These are phyloP conservation scores for Iberis pinnata DNA, from an alignment of 345 rosid species.

Conservation along the genomic window DNA sequence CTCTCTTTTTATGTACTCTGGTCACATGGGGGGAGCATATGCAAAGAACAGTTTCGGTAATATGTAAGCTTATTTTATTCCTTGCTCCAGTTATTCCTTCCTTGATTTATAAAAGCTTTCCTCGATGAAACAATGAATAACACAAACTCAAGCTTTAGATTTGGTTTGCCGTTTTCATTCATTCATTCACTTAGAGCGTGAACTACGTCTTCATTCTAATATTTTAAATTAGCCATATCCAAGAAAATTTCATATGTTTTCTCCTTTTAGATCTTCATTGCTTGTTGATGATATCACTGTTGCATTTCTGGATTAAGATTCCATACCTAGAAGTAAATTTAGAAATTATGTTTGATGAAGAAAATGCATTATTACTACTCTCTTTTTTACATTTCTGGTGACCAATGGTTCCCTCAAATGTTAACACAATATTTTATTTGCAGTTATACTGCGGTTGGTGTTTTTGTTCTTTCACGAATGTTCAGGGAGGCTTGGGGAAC, in stretches of 20 bases:
- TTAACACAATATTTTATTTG: slow-evolving; percentile 11
- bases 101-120: background rate
- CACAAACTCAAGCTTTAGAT: no score
- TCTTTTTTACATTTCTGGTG: background rate
- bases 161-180: no score
- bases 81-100: background rate
- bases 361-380: background rate
- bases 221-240: no score
- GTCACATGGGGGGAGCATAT: slow-evolving; percentile 88
- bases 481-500: slow-evolving; percentile 88
- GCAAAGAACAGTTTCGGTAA: slow-evolving; percentile 98
- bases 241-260: no score
- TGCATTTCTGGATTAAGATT: no score
- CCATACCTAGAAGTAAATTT: no score
- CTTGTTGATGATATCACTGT: no score
- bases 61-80: slow-evolving; percentile 45
- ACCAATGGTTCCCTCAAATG: slow-evolving; percentile 1
- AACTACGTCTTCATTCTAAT: no score
- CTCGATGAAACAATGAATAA: no score
- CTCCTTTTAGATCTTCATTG: no score
- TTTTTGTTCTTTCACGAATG: slow-evolving; percentile 86
- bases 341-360: background rate
- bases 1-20: slow-evolving; percentile 96
- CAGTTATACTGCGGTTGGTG: slow-evolving; percentile 96
- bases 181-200: no score